Conservation (phyloP, 169 alveolate species). For the Eimeria sp. region DNA sequence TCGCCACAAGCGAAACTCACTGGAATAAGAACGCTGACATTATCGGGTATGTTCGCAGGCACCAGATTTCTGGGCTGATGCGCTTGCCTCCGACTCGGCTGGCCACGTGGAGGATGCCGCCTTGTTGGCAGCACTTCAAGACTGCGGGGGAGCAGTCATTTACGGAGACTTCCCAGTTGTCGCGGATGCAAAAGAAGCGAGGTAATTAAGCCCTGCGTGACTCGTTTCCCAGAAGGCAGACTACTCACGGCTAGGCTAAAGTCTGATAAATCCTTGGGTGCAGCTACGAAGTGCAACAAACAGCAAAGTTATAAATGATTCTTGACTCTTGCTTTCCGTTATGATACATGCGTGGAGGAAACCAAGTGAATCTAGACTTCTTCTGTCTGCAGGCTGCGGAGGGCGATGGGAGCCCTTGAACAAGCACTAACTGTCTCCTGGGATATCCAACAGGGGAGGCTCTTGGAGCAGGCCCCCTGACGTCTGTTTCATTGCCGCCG, state of each 20-base stretch:
- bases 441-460: conserved; percentile 25
- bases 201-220: background rate
- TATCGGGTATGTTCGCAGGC: background rate
- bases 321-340: background rate
- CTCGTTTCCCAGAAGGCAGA: background rate
- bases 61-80: conserved; percentile 61
- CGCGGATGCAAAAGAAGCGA: conserved; percentile 50
- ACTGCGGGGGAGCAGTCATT: conserved; percentile 47
- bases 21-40: background rate
- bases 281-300: background rate
- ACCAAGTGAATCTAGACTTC: background rate
- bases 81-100: conserved; percentile 17
- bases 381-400: conserved; percentile 41
- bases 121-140: conserved; percentile 53
- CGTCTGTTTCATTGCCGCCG: background rate
- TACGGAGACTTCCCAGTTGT: conserved; percentile 58
- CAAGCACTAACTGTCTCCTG: conserved; percentile 37
- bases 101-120: conserved; percentile 56
- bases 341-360: background rate
- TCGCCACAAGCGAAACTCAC: background rate
- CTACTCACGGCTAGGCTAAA: background rate
- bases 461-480: background rate
- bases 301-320: background rate
- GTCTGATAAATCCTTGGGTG: background rate
- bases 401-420: conserved; percentile 76